Conservation (phyloP, 2,329 filamentous ascomycete genomes). For the Fusarium concolor region DNA sequence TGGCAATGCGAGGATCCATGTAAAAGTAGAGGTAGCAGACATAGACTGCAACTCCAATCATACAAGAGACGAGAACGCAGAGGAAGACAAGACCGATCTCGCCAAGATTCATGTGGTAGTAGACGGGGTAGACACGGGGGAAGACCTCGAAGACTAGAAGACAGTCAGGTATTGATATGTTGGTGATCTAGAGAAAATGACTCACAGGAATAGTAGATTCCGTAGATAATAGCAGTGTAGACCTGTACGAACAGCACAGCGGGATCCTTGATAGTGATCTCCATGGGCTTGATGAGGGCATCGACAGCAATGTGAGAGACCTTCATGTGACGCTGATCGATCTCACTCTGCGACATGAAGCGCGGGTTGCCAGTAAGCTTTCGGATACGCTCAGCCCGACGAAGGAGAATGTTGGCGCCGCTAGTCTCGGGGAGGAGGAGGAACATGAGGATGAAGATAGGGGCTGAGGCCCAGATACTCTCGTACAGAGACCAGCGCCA, state of each 20-base stretch:
- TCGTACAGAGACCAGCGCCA: conserved; percentile 76
- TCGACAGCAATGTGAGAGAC: conserved; percentile 61
- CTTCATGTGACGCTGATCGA: conserved; percentile 68
- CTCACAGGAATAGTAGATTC: conserved; percentile 68
- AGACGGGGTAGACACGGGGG: conserved; percentile 69
- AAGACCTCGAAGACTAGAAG: conserved; percentile 70
- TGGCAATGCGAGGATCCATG: conserved; percentile 62
- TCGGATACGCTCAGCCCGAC: conserved; percentile 70
- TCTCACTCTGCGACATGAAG: conserved; percentile 72
- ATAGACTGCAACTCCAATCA: conserved; percentile 64
- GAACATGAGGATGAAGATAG: conserved; percentile 70
- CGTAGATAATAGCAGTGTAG: conserved; percentile 72
- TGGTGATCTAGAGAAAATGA: neutral
- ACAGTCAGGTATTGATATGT: conserved; percentile 15
- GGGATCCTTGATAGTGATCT: conserved; percentile 71
- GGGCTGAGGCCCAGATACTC: conserved; percentile 70
- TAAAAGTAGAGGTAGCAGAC: conserved; percentile 63
- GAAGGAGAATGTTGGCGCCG: conserved; percentile 68
- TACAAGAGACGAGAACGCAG: conserved; percentile 67
- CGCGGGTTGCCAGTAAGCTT: conserved; percentile 67
- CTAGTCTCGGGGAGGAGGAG: conserved; percentile 74
- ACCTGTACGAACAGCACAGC: conserved; percentile 71
- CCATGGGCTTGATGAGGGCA: conserved; percentile 69
- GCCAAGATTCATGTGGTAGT: conserved; percentile 70
- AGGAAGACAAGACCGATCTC: conserved; percentile 70